Conservation (phyloP, 1,284 basidiomycete genomes). For the Irpex rosettiformis region DNA sequence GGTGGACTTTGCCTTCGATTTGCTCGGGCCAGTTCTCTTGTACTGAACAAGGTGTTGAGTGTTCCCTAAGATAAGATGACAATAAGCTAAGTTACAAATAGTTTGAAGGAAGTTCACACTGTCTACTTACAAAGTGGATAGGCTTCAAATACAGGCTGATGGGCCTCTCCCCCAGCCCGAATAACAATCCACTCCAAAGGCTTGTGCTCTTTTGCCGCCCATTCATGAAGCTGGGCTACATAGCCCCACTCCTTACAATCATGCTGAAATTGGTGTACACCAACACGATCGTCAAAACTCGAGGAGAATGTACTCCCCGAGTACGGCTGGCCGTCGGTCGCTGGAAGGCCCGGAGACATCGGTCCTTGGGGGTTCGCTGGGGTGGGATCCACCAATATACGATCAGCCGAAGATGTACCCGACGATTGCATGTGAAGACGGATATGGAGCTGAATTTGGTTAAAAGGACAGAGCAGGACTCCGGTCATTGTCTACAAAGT, state of each 20-base stretch:
- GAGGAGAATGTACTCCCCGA: neutral
- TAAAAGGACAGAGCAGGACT: neutral
- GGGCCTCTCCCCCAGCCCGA: constrained; percentile 18
- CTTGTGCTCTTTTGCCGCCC: constrained; percentile 10
- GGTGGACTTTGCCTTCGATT: constrained; percentile 19
- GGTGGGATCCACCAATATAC: neutral
- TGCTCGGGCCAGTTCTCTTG: constrained; percentile 6
- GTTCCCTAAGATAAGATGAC: constrained; percentile 1
- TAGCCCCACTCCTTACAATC: constrained; percentile 17
- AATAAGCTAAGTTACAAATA: neutral
- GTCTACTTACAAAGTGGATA: constrained; percentile 15
- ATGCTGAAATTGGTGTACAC: constrained; percentile 15
- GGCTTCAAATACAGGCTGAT: constrained; percentile 20
- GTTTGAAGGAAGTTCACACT: neutral
- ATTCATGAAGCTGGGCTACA: constrained; percentile 26
- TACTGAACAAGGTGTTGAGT: constrained; percentile 9
- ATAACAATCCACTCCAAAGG: constrained; percentile 16
- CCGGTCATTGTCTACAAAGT: no score
- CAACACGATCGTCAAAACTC: constrained; percentile 18
- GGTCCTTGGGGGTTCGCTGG: no score
- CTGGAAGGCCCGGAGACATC: no score
- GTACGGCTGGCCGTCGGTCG: neutral
- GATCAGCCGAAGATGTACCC: no score
- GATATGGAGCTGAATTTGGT: no score
- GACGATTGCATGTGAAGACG: no score